Conservation (phyloP, 129 eudicot genomes). For the Mikania micrantha region DNA sequence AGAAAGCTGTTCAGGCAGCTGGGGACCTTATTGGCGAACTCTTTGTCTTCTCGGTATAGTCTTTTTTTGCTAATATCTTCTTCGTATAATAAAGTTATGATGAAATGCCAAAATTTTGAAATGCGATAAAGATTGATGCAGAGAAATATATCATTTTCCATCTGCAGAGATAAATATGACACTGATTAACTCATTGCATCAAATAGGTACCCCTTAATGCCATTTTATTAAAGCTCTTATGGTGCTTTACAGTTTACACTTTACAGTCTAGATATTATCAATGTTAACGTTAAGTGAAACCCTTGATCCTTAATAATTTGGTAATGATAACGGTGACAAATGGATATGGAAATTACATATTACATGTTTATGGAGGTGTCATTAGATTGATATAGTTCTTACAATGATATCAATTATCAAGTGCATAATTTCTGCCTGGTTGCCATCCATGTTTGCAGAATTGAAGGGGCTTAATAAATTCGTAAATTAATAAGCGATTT, state of each 20-base stretch:
- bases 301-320: too few relatives aligned
- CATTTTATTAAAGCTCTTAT: not conserved
- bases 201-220: not conserved
- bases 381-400: too few relatives aligned
- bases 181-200: not conserved
- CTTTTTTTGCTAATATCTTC: not conserved
- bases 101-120: conserved; percentile 1
- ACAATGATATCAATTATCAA: too few relatives aligned
- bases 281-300: too few relatives aligned
- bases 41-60: conserved; percentile 75
- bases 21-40: conserved; percentile 84
- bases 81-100: not conserved
- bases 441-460: too few relatives aligned
- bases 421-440: too few relatives aligned
- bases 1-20: conserved; percentile 97
- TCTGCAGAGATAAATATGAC: not conserved
- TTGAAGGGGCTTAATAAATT: too few relatives aligned
- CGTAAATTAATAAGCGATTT: too few relatives aligned
- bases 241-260: not conserved
- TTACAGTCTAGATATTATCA: not conserved
- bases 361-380: too few relatives aligned
- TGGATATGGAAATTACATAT: not conserved
- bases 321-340: too few relatives aligned
- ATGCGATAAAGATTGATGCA: not conserved
- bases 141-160: not conserved